These are phyloP conservation scores for Camellia sinensis DNA, from an alignment of 148 eudicot genomes.

Conservation along the genomic window DNA sequence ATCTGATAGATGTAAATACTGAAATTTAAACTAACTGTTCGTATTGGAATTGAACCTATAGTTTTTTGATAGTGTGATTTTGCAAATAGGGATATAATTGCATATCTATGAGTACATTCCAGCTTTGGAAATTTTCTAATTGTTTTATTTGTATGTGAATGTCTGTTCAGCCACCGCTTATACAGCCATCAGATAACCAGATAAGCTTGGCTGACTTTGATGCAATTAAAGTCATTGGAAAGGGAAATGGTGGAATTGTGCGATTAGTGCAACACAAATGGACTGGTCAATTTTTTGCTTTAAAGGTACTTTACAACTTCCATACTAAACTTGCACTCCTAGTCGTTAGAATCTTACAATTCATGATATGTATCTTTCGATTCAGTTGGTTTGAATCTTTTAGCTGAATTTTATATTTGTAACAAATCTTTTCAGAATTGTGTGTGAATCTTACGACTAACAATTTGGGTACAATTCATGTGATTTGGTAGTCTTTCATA, in stretches of 20 bases:
- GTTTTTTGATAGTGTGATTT: background rate
- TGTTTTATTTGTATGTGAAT: constrained; percentile 5
- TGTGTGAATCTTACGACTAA: too few relatives aligned
- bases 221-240: constrained; percentile 82
- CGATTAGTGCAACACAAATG: constrained; percentile 96
- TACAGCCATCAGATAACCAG: constrained; percentile 86
- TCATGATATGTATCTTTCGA: too few relatives aligned
- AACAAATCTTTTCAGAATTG: too few relatives aligned
- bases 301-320: constrained; percentile 55
- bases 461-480: too few relatives aligned
- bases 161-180: constrained; percentile 68
- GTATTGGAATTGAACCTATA: background rate
- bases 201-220: constrained; percentile 94
- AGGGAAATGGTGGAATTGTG: constrained; percentile 92
- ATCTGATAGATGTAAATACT: background rate
- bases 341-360: too few relatives aligned
- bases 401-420: too few relatives aligned
- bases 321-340: background rate
- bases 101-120: background rate
- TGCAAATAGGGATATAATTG: too few relatives aligned
- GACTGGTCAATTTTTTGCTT: constrained; percentile 97
- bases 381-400: too few relatives aligned
- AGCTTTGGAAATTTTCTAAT: background rate
- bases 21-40: background rate
- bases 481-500: too few relatives aligned